These are phyloP conservation scores for Kodamaea suecica DNA, from an alignment of 1,139 yeast genomes.

Conservation along the genomic window DNA sequence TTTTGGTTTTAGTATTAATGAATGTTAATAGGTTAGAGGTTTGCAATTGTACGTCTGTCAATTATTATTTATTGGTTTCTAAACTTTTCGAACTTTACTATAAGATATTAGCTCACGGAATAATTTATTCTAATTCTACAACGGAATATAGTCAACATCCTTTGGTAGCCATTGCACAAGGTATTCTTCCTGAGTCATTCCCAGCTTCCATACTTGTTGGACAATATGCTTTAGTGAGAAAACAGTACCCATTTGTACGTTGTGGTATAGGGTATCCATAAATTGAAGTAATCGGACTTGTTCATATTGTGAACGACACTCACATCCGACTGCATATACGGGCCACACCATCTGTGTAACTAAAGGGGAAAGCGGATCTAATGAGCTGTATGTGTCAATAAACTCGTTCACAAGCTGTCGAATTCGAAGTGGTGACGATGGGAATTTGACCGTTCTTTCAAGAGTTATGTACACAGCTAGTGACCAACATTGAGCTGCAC, in stretches of 20 bases:
- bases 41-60: no score
- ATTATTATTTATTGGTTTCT: no score
- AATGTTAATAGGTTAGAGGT: slow-evolving; percentile 60
- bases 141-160: slow-evolving; percentile 49
- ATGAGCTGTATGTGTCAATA: slow-evolving; percentile 39
- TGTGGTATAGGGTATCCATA: slow-evolving; percentile 40
- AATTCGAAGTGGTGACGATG: slow-evolving; percentile 20
- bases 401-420: slow-evolving; percentile 41
- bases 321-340: slow-evolving; percentile 45
- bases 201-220: slow-evolving; percentile 41
- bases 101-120: not conserved
- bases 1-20: slow-evolving; percentile 13
- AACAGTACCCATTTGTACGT: slow-evolving; percentile 52
- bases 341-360: slow-evolving; percentile 65
- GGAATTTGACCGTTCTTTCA: slow-evolving; percentile 27
- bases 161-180: slow-evolving; percentile 44
- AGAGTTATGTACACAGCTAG: slow-evolving; percentile 41
- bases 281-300: slow-evolving; percentile 24
- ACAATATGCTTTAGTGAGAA: slow-evolving; percentile 38
- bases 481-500: slow-evolving; percentile 56
- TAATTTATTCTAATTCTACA: slow-evolving; percentile 27
- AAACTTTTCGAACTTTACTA: not conserved
- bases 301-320: slow-evolving; percentile 31
- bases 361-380: slow-evolving; percentile 42
- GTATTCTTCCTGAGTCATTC: slow-evolving; percentile 37